Conservation (phyloP, 331 rosid genomes). For the Quercus lobata region DNA sequence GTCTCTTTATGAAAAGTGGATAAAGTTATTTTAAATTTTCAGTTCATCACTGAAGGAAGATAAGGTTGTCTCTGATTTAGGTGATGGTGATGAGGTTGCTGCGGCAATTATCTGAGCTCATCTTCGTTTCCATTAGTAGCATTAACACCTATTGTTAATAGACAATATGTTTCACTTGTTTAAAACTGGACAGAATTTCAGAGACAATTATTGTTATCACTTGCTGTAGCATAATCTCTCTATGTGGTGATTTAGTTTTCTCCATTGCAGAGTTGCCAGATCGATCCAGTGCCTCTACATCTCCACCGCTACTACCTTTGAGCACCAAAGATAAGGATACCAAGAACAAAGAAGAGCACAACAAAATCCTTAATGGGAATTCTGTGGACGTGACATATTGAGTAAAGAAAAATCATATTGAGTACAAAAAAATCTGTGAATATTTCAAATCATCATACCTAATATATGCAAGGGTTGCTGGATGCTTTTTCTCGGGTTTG, state of each 20-base stretch:
- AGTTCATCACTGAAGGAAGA: not conserved
- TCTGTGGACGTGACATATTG: not conserved
- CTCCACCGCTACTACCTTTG: slow-evolving; percentile 15
- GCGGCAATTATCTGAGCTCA: no score
- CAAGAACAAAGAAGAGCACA: slow-evolving; percentile 25
- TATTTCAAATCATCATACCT: not conserved
- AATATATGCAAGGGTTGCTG: not conserved
- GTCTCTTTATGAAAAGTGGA: not conserved
- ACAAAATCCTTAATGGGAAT: slow-evolving; percentile 11
- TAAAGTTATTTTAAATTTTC: not conserved
- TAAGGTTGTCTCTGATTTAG: not conserved
- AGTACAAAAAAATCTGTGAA: slow-evolving; percentile 12
- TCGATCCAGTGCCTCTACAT: slow-evolving; percentile 21
- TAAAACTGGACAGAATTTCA: not conserved
- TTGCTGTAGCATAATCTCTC: not conserved
- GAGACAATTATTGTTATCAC: not conserved
- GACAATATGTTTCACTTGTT: not conserved
- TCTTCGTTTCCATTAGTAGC: not conserved
- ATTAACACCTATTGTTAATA: not conserved
- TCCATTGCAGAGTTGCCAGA: slow-evolving; percentile 33
- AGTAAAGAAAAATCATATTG: not conserved
- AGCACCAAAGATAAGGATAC: slow-evolving; percentile 23
- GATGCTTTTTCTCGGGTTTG: not conserved
- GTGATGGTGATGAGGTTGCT: not conserved
- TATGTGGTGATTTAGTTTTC: not conserved